A percentile compares a stretch with the other conserved stretches of the same genome.
Conservation (phyloP, 495 filamentous ascomycete species). For the Talaromyces liani region DNA sequence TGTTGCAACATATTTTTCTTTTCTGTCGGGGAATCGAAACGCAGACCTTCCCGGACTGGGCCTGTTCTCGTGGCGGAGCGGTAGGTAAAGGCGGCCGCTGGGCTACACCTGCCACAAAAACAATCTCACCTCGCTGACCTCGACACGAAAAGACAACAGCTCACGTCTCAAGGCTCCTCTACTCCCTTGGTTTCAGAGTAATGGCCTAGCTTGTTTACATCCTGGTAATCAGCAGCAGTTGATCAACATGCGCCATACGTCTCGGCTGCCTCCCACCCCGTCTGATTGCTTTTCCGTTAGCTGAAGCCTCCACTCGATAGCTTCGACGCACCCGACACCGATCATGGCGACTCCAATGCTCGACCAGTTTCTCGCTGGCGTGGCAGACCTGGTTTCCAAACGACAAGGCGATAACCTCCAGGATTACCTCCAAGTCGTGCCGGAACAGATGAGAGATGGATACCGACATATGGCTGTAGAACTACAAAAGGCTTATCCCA, state of each 20-base stretch:
- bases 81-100: background rate
- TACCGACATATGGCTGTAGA: slow-evolving; percentile 63
- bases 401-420: slow-evolving; percentile 49
- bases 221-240: background rate
- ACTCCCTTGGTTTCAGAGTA: background rate
- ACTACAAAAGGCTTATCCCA: slow-evolving; percentile 49
- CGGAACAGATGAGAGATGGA: slow-evolving; percentile 30
- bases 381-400: slow-evolving; percentile 44
- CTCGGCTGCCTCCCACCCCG: background rate
- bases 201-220: background rate
- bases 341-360: slow-evolving; percentile 37
- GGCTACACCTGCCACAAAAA: background rate
- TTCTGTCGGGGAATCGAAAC: no score
- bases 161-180: background rate
- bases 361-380: slow-evolving; percentile 48
- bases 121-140: background rate
- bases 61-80: background rate
- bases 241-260: background rate
- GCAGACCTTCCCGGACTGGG: background rate
- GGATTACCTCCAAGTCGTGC: slow-evolving; percentile 51
- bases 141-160: no score
- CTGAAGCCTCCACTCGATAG: background rate
- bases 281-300: background rate
- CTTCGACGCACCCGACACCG: background rate
- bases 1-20: no score